phyloP scores from a whole-genome alignment of 768 basidiomycete species.

The Mycena maculata region DNA sequence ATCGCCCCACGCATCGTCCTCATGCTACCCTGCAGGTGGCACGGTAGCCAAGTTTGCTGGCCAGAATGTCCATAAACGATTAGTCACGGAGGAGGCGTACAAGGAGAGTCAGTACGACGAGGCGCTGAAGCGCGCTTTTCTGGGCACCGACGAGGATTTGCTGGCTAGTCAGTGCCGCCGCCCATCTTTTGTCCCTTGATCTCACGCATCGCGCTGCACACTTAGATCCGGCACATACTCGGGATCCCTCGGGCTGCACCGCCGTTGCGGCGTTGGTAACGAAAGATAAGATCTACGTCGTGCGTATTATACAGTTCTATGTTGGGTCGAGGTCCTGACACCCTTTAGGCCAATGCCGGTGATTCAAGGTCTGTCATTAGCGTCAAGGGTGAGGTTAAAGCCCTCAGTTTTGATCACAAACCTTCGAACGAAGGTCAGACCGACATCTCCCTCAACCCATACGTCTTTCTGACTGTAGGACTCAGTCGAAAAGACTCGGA shows the following conservation, averaged over 20 bases:
- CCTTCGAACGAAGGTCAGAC: slow-evolving; percentile 84
- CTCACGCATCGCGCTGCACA: slow-evolving; percentile 32
- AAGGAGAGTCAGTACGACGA: slow-evolving; percentile 73
- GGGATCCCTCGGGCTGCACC: slow-evolving; percentile 96
- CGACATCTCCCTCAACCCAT: slow-evolving; percentile 19
- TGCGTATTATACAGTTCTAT: slow-evolving; percentile 52
- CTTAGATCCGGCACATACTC: slow-evolving; percentile 84
- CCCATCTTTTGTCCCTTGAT: slow-evolving; percentile 9
- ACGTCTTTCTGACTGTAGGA: slow-evolving; percentile 20
- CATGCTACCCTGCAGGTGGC: slow-evolving; percentile 62
- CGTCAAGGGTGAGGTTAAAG: slow-evolving; percentile 85
- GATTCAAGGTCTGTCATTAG: slow-evolving; percentile 94
- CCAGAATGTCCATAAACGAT: slow-evolving; percentile 81
- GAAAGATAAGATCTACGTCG: slow-evolving; percentile 83
- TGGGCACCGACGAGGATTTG: slow-evolving; percentile 95
- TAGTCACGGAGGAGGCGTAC: slow-evolving; percentile 80
- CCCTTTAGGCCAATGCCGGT: slow-evolving; percentile 91
- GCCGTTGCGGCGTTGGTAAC: slow-evolving; percentile 92
- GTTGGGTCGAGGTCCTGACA: slow-evolving; percentile 32
- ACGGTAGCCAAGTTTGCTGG: slow-evolving; percentile 91
- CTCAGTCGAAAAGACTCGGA: slow-evolving; percentile 85
- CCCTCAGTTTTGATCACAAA: slow-evolving; percentile 95
- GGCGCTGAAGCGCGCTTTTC: slow-evolving; percentile 88
- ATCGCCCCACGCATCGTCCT: slow-evolving; percentile 24
- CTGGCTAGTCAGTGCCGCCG: slow-evolving; percentile 70